Conservation (phyloP, 768 basidiomycete species). For the Rhizopogon vulgaris region DNA sequence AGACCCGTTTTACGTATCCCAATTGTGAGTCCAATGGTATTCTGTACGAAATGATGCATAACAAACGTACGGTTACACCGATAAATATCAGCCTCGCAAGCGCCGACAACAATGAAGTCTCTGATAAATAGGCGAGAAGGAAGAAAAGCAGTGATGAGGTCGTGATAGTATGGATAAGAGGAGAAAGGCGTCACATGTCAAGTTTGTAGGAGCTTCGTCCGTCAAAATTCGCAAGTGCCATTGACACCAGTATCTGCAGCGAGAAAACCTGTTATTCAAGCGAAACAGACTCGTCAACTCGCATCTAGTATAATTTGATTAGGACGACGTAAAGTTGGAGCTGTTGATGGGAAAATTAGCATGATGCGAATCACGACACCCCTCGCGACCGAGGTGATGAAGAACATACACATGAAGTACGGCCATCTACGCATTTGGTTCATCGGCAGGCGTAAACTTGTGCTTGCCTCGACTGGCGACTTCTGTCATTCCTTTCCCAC, state of each 20-base stretch:
- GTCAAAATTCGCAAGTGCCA: constrained; percentile 4
- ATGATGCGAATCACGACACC: background rate
- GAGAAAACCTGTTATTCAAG: constrained; percentile 20
- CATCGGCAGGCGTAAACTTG: constrained; percentile 57
- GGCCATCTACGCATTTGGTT: constrained; percentile 27
- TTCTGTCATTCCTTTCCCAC: constrained; percentile 86
- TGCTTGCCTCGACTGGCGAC: constrained; percentile 64
- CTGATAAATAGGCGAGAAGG: constrained; percentile 9
- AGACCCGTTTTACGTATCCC: background rate
- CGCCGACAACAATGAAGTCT: constrained; percentile 14
- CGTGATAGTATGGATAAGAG: constrained; percentile 11
- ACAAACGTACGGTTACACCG: constrained; percentile 10
- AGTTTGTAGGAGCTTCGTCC: constrained; percentile 7
- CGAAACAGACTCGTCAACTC: constrained; percentile 16
- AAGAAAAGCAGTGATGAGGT: constrained; percentile 17
- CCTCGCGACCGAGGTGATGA: background rate
- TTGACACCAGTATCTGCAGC: constrained; percentile 8
- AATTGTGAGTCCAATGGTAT: constrained; percentile 5
- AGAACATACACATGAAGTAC: constrained; percentile 4
- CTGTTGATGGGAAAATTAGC: constrained; percentile 11
- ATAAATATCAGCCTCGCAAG: constrained; percentile 7
- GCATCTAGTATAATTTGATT: constrained; percentile 19
- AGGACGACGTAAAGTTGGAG: constrained; percentile 10
- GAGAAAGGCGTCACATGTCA: constrained; percentile 18
- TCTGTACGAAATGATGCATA: constrained; percentile 6